Percentiles rank a stretch among this genome's conserved stretches.
Conservation (phyloP, 495 filamentous ascomycete genomes). For the Staphylotrichum tortipilum region DNA sequence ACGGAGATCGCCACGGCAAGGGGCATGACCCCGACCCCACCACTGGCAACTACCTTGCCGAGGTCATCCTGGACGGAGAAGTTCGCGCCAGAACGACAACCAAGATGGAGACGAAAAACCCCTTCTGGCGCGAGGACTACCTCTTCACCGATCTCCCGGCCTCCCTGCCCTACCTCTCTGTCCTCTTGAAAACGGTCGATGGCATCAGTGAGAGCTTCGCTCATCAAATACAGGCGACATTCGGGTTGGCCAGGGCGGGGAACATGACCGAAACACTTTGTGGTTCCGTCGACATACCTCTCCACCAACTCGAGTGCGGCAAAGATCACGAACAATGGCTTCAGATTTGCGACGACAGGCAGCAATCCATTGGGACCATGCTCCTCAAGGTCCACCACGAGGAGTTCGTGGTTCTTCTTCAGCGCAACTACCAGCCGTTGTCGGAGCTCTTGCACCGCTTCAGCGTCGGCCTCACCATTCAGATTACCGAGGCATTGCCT, state of each 20-base stretch:
- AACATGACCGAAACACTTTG: constrained; percentile 39
- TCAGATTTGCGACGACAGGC: constrained; percentile 63
- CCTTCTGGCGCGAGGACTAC: constrained; percentile 93
- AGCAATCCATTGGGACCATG: constrained; percentile 73
- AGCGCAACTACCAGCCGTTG: constrained; percentile 73
- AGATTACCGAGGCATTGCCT: constrained; percentile 73
- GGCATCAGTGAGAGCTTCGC: constrained; percentile 32
- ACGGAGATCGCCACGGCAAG: constrained; percentile 26
- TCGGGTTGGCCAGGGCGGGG: constrained; percentile 32
- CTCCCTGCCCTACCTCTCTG: constrained; percentile 66
- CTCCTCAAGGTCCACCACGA: constrained; percentile 76
- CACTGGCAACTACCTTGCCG: constrained; percentile 67
- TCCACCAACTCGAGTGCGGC: constrained; percentile 73
- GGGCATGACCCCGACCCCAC: constrained; percentile 28
- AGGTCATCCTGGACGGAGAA: constrained; percentile 87
- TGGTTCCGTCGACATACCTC: constrained; percentile 71
- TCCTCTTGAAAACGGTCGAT: constrained; percentile 70
- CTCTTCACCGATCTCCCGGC: constrained; percentile 78
- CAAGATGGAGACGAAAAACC: constrained; percentile 70
- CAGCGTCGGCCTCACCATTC: constrained; percentile 69
- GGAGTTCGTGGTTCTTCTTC: constrained; percentile 80
- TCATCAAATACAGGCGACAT: constrained; percentile 36
- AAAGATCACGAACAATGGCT: constrained; percentile 88
- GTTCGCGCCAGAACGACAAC: constrained; percentile 77
- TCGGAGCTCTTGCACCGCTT: constrained; percentile 81